A percentile compares a stretch with the other conserved stretches of the same genome.
phyloP scores from a whole-genome alignment of 768 basidiomycete species.

The Kwoniella pini region DNA sequence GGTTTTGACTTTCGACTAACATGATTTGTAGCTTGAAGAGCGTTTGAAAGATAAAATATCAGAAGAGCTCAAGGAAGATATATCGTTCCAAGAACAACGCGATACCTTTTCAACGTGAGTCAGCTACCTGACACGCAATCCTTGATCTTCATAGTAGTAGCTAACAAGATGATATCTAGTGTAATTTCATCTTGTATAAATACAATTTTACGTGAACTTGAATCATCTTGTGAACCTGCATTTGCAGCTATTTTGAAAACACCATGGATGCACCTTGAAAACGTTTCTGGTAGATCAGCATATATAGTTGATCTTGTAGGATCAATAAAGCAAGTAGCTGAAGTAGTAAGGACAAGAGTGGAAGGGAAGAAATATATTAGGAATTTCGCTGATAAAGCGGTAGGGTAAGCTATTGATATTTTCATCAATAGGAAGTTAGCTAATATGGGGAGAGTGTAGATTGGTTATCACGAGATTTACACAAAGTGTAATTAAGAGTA shows the following conservation, averaged over 20 bases:
- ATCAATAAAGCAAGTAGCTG: conserved; percentile 73
- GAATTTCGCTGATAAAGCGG: conserved; percentile 90
- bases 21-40: conserved; percentile 81
- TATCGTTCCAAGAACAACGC: conserved; percentile 79
- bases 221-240: conserved; percentile 74
- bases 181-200: conserved; percentile 81
- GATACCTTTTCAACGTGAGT: conserved; percentile 84
- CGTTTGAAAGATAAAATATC: conserved; percentile 81
- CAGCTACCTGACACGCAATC: not conserved
- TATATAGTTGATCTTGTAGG: conserved; percentile 77
- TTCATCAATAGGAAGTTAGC: not conserved
- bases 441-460: conserved; percentile 56
- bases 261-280: conserved; percentile 73
- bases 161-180: conserved; percentile 56
- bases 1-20: no score
- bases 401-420: conserved; percentile 63
- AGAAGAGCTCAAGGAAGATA: conserved; percentile 71
- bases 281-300: conserved; percentile 82
- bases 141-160: not conserved
- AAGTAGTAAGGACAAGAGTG: conserved; percentile 72
- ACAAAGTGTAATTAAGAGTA: conserved; percentile 80
- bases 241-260: conserved; percentile 75
- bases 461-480: conserved; percentile 84
- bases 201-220: conserved; percentile 78
- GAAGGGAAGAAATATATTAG: conserved; percentile 94